Evolutionary conservation across 129 eudicot genomes (phyloP).

Genomic region (Pulicaria dysenterica): DNA sequence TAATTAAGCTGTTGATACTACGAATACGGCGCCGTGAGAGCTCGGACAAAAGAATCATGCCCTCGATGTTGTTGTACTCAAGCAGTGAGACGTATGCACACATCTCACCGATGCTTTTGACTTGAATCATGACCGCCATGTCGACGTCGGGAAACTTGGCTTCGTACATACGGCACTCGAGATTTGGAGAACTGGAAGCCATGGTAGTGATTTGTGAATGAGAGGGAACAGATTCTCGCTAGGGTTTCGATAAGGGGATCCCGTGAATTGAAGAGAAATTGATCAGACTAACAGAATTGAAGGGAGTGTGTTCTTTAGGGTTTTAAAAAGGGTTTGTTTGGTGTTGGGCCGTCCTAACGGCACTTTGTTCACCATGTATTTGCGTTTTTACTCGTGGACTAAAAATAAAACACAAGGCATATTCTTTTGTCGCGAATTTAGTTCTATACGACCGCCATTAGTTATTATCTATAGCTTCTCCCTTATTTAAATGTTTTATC

Average conservation of each 20-base stretch:
- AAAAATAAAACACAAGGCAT: background rate
- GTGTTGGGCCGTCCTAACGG: constrained; percentile 12
- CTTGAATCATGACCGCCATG: constrained; percentile 92
- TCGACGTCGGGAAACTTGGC: constrained; percentile 79
- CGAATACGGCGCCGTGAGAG: constrained; percentile 94
- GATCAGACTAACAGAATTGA: constrained; percentile 9
- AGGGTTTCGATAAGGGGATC: constrained; percentile 23
- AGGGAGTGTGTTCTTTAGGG: constrained; percentile 20
- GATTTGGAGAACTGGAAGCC: constrained; percentile 68
- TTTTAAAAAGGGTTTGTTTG: constrained; percentile 37
- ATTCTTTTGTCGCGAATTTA: background rate
- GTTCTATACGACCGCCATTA: too few species aligned
- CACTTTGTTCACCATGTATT: background rate
- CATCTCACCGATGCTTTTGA: constrained; percentile 86
- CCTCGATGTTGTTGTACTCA: constrained; percentile 95
- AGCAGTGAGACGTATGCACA: constrained; percentile 89
- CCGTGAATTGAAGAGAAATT: constrained; percentile 12
- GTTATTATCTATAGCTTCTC: too few species aligned
- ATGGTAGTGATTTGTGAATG: constrained; percentile 30
- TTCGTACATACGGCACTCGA: constrained; percentile 97
- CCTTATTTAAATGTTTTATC: too few species aligned
- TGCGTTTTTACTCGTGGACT: background rate
- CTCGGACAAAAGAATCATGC: constrained; percentile 86
- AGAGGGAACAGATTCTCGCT: background rate
- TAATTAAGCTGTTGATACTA: constrained; percentile 81